Conservation (phyloP, 2,329 filamentous ascomycete species). For the Botryotinia convoluta region DNA sequence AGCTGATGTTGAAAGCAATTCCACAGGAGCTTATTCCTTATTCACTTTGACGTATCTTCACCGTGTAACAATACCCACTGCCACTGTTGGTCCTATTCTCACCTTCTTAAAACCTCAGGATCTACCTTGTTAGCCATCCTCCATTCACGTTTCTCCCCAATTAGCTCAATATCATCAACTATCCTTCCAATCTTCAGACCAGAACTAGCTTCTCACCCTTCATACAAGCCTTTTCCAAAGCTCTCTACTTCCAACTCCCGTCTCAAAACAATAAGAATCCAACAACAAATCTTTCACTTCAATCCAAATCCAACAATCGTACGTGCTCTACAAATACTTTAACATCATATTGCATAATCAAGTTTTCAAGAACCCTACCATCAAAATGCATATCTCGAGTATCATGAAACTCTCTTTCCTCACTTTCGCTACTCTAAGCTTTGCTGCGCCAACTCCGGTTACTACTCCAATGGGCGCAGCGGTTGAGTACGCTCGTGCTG, state of each 20-base stretch:
- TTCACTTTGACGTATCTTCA: neutral
- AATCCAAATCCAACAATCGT: neutral
- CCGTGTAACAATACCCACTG: neutral
- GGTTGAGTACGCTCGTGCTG: neutral
- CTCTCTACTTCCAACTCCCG: neutral
- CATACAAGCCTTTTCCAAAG: neutral
- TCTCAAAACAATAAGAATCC: neutral
- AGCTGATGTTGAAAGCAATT: neutral
- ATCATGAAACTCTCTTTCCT: slow-evolving; percentile 2
- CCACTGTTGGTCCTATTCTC: neutral
- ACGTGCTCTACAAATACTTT: neutral
- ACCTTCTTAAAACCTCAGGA: neutral
- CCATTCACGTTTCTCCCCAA: neutral
- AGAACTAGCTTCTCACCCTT: neutral
- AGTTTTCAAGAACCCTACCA: neutral
- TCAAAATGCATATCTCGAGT: neutral
- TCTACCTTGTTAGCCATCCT: neutral
- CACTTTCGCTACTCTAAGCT: neutral
- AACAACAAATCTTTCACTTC: neutral
- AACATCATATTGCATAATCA: neutral
- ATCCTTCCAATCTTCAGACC: neutral
- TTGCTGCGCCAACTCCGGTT: neutral
- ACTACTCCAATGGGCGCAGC: neutral
- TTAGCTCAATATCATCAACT: neutral
- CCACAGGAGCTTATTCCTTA: neutral